phyloP scores from a whole-genome alignment of 768 basidiomycete species.

The Tylopilus intermedius region DNA sequence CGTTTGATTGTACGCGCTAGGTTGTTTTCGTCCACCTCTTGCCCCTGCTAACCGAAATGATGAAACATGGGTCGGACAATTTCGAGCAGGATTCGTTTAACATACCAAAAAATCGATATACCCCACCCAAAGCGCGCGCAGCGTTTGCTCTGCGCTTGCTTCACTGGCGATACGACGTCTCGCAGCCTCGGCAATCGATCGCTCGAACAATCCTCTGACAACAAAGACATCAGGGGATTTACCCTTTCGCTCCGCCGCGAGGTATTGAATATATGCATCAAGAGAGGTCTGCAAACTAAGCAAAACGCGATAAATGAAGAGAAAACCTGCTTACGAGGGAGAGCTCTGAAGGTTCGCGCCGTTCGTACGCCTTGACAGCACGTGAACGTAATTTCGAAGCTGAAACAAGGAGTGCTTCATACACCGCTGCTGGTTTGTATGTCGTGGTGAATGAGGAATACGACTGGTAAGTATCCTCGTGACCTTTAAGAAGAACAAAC shows the following conservation, averaged over 20 bases:
- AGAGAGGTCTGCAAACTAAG: slow-evolving; percentile 38
- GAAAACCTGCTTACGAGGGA: slow-evolving; percentile 45
- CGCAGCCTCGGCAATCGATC: slow-evolving; percentile 71
- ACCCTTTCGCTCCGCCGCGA: slow-evolving; percentile 56
- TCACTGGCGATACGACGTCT: slow-evolving; percentile 52
- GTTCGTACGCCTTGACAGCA: slow-evolving; percentile 55
- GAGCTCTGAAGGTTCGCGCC: slow-evolving; percentile 59
- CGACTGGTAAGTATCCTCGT: slow-evolving; percentile 74
- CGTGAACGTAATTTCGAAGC: slow-evolving; percentile 70
- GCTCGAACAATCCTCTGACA: slow-evolving; percentile 60
- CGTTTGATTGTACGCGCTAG: slow-evolving; percentile 46
- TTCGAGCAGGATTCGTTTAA: neutral
- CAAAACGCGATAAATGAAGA: neutral
- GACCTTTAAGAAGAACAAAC: slow-evolving; percentile 41
- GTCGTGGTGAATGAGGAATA: slow-evolving; percentile 89
- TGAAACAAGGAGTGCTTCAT: slow-evolving; percentile 68
- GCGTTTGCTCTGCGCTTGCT: slow-evolving; percentile 48
- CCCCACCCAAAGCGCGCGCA: slow-evolving; percentile 67
- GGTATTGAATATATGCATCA: slow-evolving; percentile 58
- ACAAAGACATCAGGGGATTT: slow-evolving; percentile 57
- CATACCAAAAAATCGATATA: slow-evolving; percentile 69
- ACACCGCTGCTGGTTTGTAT: slow-evolving; percentile 66
- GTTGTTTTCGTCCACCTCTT: slow-evolving; percentile 38
- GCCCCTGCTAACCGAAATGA: slow-evolving; percentile 20
- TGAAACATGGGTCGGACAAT: neutral